Base-by-base conservation (phyloP, 768 basidiomycete species). In the Lyophyllum decastes region DNA sequence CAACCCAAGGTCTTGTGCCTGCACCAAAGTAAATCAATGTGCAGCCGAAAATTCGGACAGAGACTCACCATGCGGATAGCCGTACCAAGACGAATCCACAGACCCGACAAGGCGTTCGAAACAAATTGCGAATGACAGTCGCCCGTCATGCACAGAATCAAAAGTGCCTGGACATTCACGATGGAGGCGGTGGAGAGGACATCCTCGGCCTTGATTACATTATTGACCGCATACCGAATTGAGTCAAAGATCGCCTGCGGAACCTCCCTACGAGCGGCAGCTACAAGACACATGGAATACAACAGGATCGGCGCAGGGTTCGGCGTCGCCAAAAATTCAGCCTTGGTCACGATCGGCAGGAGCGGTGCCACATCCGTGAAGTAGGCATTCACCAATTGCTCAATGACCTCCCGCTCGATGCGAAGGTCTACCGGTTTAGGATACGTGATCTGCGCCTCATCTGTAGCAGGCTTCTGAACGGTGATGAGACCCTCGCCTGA, bases 1-100 rank as follows among this genome's bases (percentile, higher is more conserved):
- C 50, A 99, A 74, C 2, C 97, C 97, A 26, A 99, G 80, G 69
- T 98, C 96, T 76, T 99, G 97, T 4, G 96, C 97, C 95, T 94
- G 61, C 26, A 60, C 14, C 54, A 33, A 51, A 30, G 49, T 66
- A 17, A 57, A 49, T 38, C 60, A 35, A 59, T 8, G 2, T 26
- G 19, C 17, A 4, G 8, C 10, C 26, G 48, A 26, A 40, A 43
- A 6, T 17, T 3, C 7, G n/a, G 57, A 45, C 21, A 56, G 34
- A 47, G 10, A 74, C 86, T 64, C 57, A 92, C 90, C 96, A 98
- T 94, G 64, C 95, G 82, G 61, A 95, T 88, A n/a, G 93, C 91
- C 25, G 87, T 81, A n/a, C 93, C 93, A 22, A 93, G 76, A 44
- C 95, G 83, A 55, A 94, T 83, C 87, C 94, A 92, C 35, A 94